Conservation (phyloP, 2,329 filamentous ascomycete genomes). For the Lachnellula suecica region DNA sequence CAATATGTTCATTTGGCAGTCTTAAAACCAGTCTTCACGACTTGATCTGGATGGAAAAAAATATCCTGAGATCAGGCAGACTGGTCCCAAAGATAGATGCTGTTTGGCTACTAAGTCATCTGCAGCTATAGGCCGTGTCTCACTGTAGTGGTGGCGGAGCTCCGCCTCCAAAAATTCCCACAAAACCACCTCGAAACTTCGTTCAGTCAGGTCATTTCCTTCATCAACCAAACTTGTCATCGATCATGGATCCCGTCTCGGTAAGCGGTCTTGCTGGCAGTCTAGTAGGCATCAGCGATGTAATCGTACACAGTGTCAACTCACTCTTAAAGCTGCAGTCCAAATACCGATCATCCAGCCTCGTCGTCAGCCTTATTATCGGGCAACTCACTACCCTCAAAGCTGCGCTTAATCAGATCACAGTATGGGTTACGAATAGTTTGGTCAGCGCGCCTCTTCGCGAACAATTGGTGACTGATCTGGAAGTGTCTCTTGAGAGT, state of each 20-base stretch:
- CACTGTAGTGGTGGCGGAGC: too few species aligned
- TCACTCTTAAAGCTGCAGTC: constrained; percentile 5
- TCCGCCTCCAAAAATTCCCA: too few species aligned
- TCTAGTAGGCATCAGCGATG: constrained; percentile 3
- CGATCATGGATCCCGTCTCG: constrained; percentile 6
- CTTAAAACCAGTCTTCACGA: too few species aligned
- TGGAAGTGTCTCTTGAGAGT: constrained; percentile 2
- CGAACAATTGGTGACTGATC: constrained; percentile 5
- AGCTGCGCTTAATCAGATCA: constrained; percentile 6
- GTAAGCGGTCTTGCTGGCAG: constrained; percentile 2
- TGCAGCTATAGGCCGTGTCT: too few species aligned
- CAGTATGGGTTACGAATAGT: not conserved
- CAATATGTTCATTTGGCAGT: too few species aligned
- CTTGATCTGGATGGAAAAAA: too few species aligned
- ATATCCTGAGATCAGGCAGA: too few species aligned
- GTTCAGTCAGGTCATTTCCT: too few species aligned
- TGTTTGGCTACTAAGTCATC: too few species aligned
- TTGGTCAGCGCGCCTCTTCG: not conserved
- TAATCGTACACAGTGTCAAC: not conserved
- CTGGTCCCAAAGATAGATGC: too few species aligned
- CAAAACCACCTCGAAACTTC: too few species aligned
- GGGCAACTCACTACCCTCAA: constrained; percentile 7
- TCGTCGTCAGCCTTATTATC: constrained; percentile 6
- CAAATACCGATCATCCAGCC: constrained; percentile 4
- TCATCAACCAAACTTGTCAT: too few species aligned